Evolutionary conservation across 331 rosid genomes (phyloP).

Genomic region (Dryas integrifolia): DNA sequence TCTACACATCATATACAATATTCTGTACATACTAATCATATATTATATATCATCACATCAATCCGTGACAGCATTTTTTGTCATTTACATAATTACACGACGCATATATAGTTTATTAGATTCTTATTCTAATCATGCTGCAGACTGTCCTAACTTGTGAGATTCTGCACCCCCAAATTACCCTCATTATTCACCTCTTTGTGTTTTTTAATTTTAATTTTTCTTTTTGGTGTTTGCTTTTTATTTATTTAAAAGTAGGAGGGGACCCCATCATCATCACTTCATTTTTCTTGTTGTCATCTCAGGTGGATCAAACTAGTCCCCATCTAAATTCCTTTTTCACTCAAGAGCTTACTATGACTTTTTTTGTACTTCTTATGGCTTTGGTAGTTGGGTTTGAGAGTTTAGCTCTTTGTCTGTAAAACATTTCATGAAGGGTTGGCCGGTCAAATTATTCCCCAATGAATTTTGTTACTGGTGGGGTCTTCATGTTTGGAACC

Average conservation of each 20-base stretch:
- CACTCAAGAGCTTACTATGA: constrained; percentile 9
- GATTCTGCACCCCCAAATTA: constrained; percentile 11
- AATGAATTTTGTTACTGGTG: constrained; percentile 8
- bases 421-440: constrained; percentile 1
- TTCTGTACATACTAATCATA: background rate
- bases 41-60: background rate
- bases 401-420: background rate
- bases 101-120: background rate
- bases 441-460: constrained; percentile 28
- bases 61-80: background rate
- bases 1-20: background rate
- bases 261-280: constrained; percentile 21
- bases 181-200: background rate
- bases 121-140: background rate
- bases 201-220: background rate
- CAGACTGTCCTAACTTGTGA: constrained; percentile 10
- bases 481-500: constrained; percentile 28
- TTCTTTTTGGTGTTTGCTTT: background rate
- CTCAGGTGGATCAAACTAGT: constrained; percentile 12
- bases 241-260: background rate
- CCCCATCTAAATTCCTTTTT: constrained; percentile 10
- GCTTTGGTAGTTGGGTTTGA: constrained; percentile 7
- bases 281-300: constrained; percentile 24
- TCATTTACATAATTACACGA: background rate
- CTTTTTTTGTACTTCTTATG: background rate